These are phyloP conservation scores for Phytophthora palmivora DNA, from an alignment of 352 stramenopile species.

Conservation along the genomic window DNA sequence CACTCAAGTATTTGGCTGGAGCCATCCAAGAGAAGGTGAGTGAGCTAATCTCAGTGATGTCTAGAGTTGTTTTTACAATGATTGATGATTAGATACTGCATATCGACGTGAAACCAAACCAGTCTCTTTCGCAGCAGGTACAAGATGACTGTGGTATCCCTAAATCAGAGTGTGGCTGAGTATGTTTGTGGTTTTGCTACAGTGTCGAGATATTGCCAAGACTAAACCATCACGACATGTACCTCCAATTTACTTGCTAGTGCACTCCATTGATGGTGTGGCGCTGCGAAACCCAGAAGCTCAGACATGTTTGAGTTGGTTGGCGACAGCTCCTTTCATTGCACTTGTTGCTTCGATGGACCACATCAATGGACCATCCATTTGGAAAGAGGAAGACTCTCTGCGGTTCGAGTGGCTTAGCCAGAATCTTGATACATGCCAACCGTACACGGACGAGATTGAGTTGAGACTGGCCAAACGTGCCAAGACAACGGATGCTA, in stretches of 20 bases:
- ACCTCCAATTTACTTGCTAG: conserved; percentile 47
- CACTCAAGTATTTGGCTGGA: conserved; percentile 48
- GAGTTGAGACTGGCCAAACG: conserved; percentile 41
- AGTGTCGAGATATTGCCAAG: conserved; percentile 46
- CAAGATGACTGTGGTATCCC: neutral
- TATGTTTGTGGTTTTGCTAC: neutral
- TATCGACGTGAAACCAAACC: conserved; percentile 30
- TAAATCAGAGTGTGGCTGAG: neutral
- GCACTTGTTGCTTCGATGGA: conserved; percentile 60
- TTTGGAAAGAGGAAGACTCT: conserved; percentile 65
- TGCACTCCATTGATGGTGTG: conserved; percentile 64
- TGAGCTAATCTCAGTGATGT: neutral
- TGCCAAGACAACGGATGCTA: conserved; percentile 38
- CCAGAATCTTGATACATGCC: conserved; percentile 49
- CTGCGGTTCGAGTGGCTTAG: conserved; percentile 62
- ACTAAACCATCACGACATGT: conserved; percentile 16
- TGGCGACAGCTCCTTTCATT: conserved; percentile 50
- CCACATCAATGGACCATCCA: conserved; percentile 58
- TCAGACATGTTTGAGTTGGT: conserved; percentile 60
- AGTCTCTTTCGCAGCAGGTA: conserved; percentile 47
- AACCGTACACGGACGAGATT: conserved; percentile 59
- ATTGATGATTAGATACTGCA: conserved; percentile 30
- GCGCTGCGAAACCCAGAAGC: conserved; percentile 51
- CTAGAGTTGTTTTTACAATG: neutral
- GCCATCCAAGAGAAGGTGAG: conserved; percentile 48